Evolutionary conservation across 208 protist species (phyloP), one percentile per base, ranked within the genome.

Genomic region (Crithidia brevicula): DNA sequence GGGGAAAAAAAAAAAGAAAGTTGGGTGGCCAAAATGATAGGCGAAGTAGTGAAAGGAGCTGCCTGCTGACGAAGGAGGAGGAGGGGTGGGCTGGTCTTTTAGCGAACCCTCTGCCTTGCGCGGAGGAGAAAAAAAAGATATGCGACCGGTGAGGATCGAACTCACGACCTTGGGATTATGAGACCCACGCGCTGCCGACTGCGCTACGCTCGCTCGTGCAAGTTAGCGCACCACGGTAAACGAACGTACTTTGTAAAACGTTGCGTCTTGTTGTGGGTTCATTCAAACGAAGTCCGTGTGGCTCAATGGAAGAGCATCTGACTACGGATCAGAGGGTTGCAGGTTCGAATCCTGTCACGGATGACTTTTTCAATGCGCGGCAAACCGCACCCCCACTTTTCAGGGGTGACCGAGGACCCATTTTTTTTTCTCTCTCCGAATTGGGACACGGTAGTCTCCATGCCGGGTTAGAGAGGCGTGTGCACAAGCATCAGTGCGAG

Each of bases 161-260:
- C 92, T 96, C 85, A 96, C 92, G 89, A 95, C 89, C 92, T 96
- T 96, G 86, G 92, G 92, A 91, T 97, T 97, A 97, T 97, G 92
- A 97, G 78, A 94, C 92, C 89, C 86, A 97, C 92, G 92, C 92
- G 92, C 92, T 97, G 89, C 92, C 89, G 92, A 95, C 92, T 95
- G 92, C 92, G 92, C 92, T 85, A 97, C 79, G 83, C 86, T 92
- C 86, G 89, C 86, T 68, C 69, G n/a, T 52, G 64, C 1, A 13
- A 20, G 18, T 28, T 15, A 50, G 22, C 36, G 36, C 36, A 40
- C 15, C 36, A 16, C 36, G 15, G 10, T 40, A 0, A 40, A 1
- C 8, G 36, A 16, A 7, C 8, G 0, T 40, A 40, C 36, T 40
- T 0, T 40, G n/a, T n/a, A n/a, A n/a, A n/a, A n/a, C n/a, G n/a